These are phyloP conservation scores for Solanum virginianum DNA, from an alignment of 257 asterid genomes.

Conservation along the genomic window DNA sequence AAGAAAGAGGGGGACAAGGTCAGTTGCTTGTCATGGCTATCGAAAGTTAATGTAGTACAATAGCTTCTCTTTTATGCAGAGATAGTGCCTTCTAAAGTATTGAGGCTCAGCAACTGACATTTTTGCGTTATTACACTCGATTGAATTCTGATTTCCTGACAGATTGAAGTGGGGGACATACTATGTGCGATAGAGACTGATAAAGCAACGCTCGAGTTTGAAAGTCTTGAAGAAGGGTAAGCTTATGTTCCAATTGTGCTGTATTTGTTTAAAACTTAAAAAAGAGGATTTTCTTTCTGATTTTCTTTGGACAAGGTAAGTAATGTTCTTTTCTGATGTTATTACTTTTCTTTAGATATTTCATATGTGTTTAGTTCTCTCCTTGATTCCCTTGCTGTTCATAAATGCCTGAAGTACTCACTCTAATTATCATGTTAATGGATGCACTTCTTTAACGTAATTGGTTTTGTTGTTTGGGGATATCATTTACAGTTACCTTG, in stretches of 20 bases:
- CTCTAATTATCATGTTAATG: not conserved
- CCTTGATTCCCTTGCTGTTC: not conserved
- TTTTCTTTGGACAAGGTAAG: not conserved
- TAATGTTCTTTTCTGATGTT: not conserved
- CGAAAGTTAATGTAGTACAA: not conserved
- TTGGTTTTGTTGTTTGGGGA: not conserved
- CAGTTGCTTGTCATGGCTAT: constrained; percentile 16
- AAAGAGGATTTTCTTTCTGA: not conserved
- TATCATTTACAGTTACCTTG: constrained; percentile 56
- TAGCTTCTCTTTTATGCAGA: not conserved
- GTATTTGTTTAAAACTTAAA: not conserved
- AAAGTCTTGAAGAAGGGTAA: constrained; percentile 96
- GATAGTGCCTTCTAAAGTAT: not conserved
- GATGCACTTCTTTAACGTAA: not conserved
- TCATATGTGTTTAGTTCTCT: not conserved
- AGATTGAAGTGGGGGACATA: constrained; percentile 94
- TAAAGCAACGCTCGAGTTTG: constrained; percentile 96
- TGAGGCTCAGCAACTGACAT: not conserved
- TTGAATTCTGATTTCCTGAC: constrained; percentile 20
- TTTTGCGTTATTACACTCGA: not conserved
- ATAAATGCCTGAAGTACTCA: not conserved
- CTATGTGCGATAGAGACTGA: constrained; percentile 96
- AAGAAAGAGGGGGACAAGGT: constrained; percentile 99
- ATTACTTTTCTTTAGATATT: not conserved
- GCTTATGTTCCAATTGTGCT: constrained; percentile 9